Evolutionary conservation across 1,284 basidiomycete species (phyloP).

Genomic region (Ustilago xerochloae): DNA sequence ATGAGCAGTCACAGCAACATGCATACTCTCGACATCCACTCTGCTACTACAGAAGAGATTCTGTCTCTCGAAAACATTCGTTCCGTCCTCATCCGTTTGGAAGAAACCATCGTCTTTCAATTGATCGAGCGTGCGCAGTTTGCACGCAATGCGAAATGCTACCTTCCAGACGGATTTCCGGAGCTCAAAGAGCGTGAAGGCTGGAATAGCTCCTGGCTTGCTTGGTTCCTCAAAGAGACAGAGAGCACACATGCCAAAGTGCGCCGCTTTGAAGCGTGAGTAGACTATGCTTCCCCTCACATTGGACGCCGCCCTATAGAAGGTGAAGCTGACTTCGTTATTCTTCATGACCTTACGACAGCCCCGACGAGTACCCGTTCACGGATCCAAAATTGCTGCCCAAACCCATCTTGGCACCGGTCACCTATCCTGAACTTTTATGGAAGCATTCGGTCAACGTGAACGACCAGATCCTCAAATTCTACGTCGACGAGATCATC

Average conservation of each 20-base stretch:
- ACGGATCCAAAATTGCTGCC: slow-evolving; percentile 80
- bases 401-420: slow-evolving; percentile 80
- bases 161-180: slow-evolving; percentile 81
- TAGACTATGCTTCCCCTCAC: not conserved
- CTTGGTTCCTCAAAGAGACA: slow-evolving; percentile 96
- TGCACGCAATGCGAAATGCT: slow-evolving; percentile 91
- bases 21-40: slow-evolving; percentile 59
- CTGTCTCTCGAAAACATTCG: slow-evolving; percentile 87
- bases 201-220: slow-evolving; percentile 88
- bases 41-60: slow-evolving; percentile 68
- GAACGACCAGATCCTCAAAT: slow-evolving; percentile 86
- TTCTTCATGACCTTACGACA: not conserved
- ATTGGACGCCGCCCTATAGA: too few relatives aligned
- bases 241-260: slow-evolving; percentile 83
- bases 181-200: slow-evolving; percentile 75
- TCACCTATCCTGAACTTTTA: slow-evolving; percentile 82
- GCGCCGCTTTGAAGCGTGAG: slow-evolving; percentile 45
- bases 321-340: not conserved
- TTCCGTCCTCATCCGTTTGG: slow-evolving; percentile 85
- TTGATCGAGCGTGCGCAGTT: slow-evolving; percentile 95
- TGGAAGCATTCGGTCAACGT: slow-evolving; percentile 85
- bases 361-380: slow-evolving; percentile 96
- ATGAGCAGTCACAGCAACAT: slow-evolving; percentile 52
- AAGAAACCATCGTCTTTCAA: slow-evolving; percentile 98
- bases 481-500: slow-evolving; percentile 84